Conservation (phyloP, 2,329 filamentous ascomycete genomes). For the Ustilaginoidea virens region DNA sequence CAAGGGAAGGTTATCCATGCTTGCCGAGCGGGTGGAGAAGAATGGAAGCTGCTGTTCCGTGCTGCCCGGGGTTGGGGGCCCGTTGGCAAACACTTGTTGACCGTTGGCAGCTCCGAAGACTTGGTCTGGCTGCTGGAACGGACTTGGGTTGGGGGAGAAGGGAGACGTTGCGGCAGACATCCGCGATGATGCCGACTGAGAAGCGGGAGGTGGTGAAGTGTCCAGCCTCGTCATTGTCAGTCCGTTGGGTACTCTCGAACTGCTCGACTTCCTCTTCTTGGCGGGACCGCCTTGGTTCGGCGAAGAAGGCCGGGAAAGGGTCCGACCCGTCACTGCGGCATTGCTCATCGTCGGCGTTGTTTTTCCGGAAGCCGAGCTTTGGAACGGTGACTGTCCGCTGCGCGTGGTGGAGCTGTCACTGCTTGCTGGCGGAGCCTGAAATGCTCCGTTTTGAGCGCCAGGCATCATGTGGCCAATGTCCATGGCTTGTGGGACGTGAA, state of each 20-base stretch:
- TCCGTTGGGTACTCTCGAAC: slow-evolving; percentile 53
- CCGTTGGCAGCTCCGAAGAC: slow-evolving; percentile 28
- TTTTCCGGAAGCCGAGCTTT: slow-evolving; percentile 15
- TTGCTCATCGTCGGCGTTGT: slow-evolving; percentile 14
- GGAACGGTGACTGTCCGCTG: slow-evolving; percentile 23
- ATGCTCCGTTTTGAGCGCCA: slow-evolving; percentile 21
- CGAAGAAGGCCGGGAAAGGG: slow-evolving; percentile 58
- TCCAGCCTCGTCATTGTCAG: slow-evolving; percentile 75
- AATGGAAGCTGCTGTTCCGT: slow-evolving; percentile 44
- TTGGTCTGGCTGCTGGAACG: slow-evolving; percentile 29
- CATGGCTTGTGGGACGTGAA: slow-evolving; percentile 6
- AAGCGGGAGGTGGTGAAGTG: slow-evolving; percentile 28
- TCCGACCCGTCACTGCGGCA: slow-evolving; percentile 9
- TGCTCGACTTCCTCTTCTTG: slow-evolving; percentile 74
- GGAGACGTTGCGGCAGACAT: slow-evolving; percentile 31
- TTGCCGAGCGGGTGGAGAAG: slow-evolving; percentile 41
- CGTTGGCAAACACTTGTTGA: slow-evolving; percentile 31
- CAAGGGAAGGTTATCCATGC: slow-evolving; percentile 48
- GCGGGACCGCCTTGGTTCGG: slow-evolving; percentile 51
- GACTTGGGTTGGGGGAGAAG: slow-evolving; percentile 31
- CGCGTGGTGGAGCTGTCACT: slow-evolving; percentile 47
- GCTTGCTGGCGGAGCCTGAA: slow-evolving; percentile 42
- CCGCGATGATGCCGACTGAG: slow-evolving; percentile 21
- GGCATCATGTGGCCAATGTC: slow-evolving; percentile 18
- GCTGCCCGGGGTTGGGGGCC: slow-evolving; percentile 51